phyloP scores from a whole-genome alignment of 768 basidiomycete species.

The Suillus plorans region DNA sequence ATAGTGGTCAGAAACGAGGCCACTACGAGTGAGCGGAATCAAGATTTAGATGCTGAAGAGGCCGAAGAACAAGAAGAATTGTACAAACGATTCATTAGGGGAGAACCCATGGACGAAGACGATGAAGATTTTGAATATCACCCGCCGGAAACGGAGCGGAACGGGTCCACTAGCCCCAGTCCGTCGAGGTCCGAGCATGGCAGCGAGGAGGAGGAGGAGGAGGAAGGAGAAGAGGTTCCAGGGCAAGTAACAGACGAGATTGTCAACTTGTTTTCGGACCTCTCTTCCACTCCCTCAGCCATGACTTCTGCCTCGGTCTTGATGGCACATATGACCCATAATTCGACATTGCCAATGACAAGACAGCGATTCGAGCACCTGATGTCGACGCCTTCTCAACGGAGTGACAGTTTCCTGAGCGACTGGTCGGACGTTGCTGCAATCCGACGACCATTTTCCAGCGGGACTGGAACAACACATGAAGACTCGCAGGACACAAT shows the following conservation, averaged over 20 bases:
- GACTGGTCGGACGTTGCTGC: slow-evolving; percentile 31
- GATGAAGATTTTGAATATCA: slow-evolving; percentile 32
- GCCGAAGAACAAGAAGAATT: slow-evolving; percentile 39
- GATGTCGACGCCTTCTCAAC: slow-evolving; percentile 21
- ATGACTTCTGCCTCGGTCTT: slow-evolving; percentile 43
- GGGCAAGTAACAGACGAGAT: slow-evolving; percentile 38
- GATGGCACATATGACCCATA: slow-evolving; percentile 52
- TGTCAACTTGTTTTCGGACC: slow-evolving; percentile 52
- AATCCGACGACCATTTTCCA: slow-evolving; percentile 20
- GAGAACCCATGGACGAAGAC: slow-evolving; percentile 53
- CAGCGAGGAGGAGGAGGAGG: slow-evolving; percentile 35
- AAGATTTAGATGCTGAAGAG: slow-evolving; percentile 12
- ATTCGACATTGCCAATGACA: slow-evolving; percentile 46
- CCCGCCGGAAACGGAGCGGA: slow-evolving; percentile 16
- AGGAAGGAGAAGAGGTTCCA: slow-evolving; percentile 25
- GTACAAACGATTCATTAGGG: slow-evolving; percentile 60
- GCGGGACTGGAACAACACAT: slow-evolving; percentile 10
- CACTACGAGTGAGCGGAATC: slow-evolving; percentile 4
- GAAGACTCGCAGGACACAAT: slow-evolving; percentile 29
- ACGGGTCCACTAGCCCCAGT: slow-evolving; percentile 18
- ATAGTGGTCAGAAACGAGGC: background rate
- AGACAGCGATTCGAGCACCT: slow-evolving; percentile 46
- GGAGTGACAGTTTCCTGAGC: slow-evolving; percentile 16
- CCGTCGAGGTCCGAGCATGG: slow-evolving; percentile 28
- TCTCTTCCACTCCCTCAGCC: slow-evolving; percentile 36